phyloP scores from a whole-genome alignment of 108 stramenopile species.

The Skeletonema tropicum region DNA sequence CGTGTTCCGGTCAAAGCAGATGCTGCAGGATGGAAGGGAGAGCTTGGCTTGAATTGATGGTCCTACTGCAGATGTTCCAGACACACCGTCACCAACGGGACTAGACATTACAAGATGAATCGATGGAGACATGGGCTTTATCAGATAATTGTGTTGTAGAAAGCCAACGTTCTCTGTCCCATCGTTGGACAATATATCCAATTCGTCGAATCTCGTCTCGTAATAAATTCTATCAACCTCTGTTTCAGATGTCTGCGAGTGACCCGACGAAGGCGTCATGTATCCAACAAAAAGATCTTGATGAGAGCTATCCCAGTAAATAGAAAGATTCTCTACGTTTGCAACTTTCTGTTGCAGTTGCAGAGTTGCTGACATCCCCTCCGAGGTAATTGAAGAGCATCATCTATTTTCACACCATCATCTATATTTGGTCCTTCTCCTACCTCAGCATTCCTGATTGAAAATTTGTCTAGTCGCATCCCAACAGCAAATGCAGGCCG shows the following conservation, averaged over 20 bases:
- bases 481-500: conserved; percentile 72
- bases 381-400: not conserved
- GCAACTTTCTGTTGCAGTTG: conserved; percentile 48
- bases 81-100: not conserved
- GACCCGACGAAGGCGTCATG: not conserved
- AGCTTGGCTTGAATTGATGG: conserved; percentile 33
- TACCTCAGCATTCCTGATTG: conserved; percentile 33
- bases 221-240: conserved; percentile 15
- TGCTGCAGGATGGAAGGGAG: conserved; percentile 55
- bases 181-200: conserved; percentile 1
- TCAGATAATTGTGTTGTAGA: conserved; percentile 53
- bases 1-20: conserved; percentile 53
- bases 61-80: not conserved
- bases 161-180: conserved; percentile 5
- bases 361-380: not conserved
- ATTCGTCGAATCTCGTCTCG: conserved; percentile 7
- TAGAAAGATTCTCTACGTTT: conserved; percentile 56
- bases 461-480: conserved; percentile 63
- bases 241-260: not conserved
- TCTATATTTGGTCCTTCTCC: conserved; percentile 1
- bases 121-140: conserved; percentile 74
- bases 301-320: conserved; percentile 68
- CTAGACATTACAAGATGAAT: conserved; percentile 52
- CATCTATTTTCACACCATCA: conserved; percentile 22
- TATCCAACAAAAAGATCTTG: conserved; percentile 17